Evolutionary conservation across 345 rosid genomes (phyloP), one percentile per base, ranked within the genome.

Genomic region (Lagerstroemia speciosa): DNA sequence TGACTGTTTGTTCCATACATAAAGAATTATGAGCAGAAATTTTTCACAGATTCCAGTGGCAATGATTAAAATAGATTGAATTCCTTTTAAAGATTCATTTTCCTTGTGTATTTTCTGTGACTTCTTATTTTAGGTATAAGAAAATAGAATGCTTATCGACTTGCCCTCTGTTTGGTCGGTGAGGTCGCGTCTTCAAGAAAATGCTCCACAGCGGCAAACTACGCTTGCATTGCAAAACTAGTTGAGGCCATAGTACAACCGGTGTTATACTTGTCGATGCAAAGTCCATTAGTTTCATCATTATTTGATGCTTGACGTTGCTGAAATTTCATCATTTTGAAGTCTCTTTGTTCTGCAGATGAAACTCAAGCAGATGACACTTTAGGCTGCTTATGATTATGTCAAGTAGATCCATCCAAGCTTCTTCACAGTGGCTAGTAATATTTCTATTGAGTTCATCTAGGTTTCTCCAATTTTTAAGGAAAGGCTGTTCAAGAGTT

Each of bases 171-270:
- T 68, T 69, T n/a, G 40, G 74, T 24, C 73, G 69, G 0, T 27
- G 30, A 46, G 41, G n/a, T 71, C 65, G 67, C 37, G 27, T 68
- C 52, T 32, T 80, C 75, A 45, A 94, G 99, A 80, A 67, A 94
- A 94, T 80, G 89, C 75, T 29, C 75, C 69, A 40, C 58, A 52
- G 61, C 81, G 88, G 66, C 73, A 69, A 71, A 87, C 91, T 14
- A 92, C 97, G 11, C 92, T 89, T 62, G 97, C 99, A 94, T 75
- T 92, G 99, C 83, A 94, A 94, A 82, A 98, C 99, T 45, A 98
- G 99, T 34, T 83, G 98, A 40, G 99, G 99, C 37, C 98, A 98
- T 66, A 94, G 98, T 77, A 94, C 99, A 26, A 94, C 98, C 34
- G 46, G 92, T 66, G 98, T 92, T 71, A 74, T 94, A 40, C 79